Evolutionary conservation across 1,139 yeast species (phyloP).

Genomic region (Zygoascus sp.): DNA sequence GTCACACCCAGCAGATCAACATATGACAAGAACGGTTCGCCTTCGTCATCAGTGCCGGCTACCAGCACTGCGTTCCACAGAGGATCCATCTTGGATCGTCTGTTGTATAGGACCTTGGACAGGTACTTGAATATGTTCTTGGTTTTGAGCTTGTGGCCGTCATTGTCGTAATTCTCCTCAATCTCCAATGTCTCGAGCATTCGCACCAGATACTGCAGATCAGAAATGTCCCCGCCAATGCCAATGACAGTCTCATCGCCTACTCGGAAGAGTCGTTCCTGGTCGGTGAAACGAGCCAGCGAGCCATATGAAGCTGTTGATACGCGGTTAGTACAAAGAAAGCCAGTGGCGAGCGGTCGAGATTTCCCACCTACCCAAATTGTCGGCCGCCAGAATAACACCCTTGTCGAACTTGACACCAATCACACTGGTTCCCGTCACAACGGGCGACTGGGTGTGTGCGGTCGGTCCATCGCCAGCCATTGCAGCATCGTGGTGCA

Average conservation of each 20-base stretch:
- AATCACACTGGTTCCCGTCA: constrained; percentile 94
- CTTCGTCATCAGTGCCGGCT: constrained; percentile 76
- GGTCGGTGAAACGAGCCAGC: constrained; percentile 75
- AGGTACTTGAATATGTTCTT: constrained; percentile 85
- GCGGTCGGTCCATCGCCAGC: constrained; percentile 52
- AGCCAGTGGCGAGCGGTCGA: not conserved
- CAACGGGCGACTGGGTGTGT: constrained; percentile 91
- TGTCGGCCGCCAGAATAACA: constrained; percentile 90
- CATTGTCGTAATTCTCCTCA: constrained; percentile 76
- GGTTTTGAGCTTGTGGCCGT: constrained; percentile 74
- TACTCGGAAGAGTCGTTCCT: constrained; percentile 77
- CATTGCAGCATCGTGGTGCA: constrained; percentile 6
- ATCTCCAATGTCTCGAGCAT: constrained; percentile 72
- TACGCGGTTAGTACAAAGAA: not conserved
- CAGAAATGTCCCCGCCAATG: constrained; percentile 90
- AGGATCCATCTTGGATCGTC: constrained; percentile 93
- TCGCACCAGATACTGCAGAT: constrained; percentile 78
- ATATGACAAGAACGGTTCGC: constrained; percentile 63
- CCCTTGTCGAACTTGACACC: constrained; percentile 90
- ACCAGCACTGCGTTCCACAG: constrained; percentile 93
- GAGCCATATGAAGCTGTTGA: constrained; percentile 74
- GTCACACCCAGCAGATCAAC: constrained; percentile 91
- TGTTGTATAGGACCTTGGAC: constrained; percentile 74
- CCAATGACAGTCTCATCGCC: constrained; percentile 90
- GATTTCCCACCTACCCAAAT: constrained; percentile 49